Evolutionary conservation across 148 eudicot species (phyloP), one percentile per base, ranked within the genome.

Genomic region (Fagopyrum tataricum): DNA sequence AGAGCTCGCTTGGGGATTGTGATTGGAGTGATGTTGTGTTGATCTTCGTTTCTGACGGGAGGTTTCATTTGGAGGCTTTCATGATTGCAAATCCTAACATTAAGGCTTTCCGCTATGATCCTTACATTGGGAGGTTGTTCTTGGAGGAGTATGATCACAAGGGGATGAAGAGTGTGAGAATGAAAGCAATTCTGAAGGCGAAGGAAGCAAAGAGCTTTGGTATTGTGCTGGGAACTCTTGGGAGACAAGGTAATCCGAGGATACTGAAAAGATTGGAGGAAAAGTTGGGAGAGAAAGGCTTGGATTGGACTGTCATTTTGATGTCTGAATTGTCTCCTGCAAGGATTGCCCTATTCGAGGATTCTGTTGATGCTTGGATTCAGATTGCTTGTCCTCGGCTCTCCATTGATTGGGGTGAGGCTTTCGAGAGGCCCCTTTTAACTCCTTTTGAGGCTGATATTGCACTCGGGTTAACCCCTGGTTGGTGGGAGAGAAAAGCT

Each of bases 391-490:
- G 97, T 70, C 98, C 98, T 11, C 81, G 97, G 76, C 76, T 94
- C 59, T 94, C 98, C 0, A 89, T 94, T 82, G 98, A 94, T 82
- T 94, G 98, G 97, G 98, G 98, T 7, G 98, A 94, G 72, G 97
- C 98, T 20, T 94, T 91, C 70, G 76, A 21, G 78, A 91, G 81
- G 86, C 98, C 98, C 0, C 81, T 94, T 77, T 82, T 91, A 80
- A 94, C 82, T 48, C 82, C 98, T 0, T 91, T 94, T 73, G 98
- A 94, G 79, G 98, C 97, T 2, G 98, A 94, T 82, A 94, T 91
- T 84, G 97, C 96, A 14, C 88, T 94, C 44, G 97, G 97, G 4
- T 92, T 89, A 84, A 81, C 87, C 18, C 90, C 86, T 5, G 98
- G 97, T 66, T 94, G 98, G 98, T 94, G 98, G 98, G 98, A 94